Evolutionary conservation across 2,329 filamentous ascomycete species (phyloP), one percentile per base, ranked within the genome.

Genomic region (Fusarium torulosum): DNA sequence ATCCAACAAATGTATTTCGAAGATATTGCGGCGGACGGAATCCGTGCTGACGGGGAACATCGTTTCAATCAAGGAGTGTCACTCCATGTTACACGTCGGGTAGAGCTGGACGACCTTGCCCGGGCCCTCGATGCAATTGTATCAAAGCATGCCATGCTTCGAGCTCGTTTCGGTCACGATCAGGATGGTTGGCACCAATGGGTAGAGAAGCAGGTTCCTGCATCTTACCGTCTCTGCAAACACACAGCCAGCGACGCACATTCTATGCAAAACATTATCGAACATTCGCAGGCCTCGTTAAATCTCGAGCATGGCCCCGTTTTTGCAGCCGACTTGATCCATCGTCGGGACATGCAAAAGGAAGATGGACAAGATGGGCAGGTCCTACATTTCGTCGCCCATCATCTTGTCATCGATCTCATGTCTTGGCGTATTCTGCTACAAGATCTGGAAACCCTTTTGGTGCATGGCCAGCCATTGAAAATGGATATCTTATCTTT

Each of bases 71-170:
- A 51, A n/a, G 35, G 35, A 2, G 37, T 51, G n/a, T 51, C 35
- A 31, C 19, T 51, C 11, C 40, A 41, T 13, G 20, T 35, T 23
- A 41, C 47, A 41, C 47, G 31, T 14, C 25, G 23, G n/a, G 14
- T 25, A 41, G 37, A 51, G n/a, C 19, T 51, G 25, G n/a, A n/a
- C n/a, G n/a, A n/a, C n/a, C n/a, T n/a, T n/a, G 21, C 25, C n/a
- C 21, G 25, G 25, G 47, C 47, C 23, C 21, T 41, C 2, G 21
- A 51, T 41, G 37, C 37, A 31, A 35, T 51, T 10, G 47, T 51
- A 19, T 41, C 37, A 13, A 51, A 51, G 37, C 47, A 51, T 35
- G 47, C 47, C 47, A 51, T 51, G 47, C 47, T 51, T 51, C 47
- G 47, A 23, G 47, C 47, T 25, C 47, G 47, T 23, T 51, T 51